Evolutionary conservation across 768 basidiomycete genomes (phyloP), one percentile per base, ranked within the genome.

Genomic region (Suillus bovinus): DNA sequence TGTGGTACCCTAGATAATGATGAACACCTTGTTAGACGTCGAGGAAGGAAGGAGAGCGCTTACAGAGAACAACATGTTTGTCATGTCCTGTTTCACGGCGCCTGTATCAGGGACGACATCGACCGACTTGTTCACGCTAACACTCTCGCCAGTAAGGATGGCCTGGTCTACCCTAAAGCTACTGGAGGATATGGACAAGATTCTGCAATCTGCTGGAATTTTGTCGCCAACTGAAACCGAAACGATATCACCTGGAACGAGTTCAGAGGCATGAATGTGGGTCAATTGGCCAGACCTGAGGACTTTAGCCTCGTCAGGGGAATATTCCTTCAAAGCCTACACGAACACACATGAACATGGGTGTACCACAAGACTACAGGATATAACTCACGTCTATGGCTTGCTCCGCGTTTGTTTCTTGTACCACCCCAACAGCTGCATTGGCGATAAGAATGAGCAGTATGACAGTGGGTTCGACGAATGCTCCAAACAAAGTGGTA

Each of bases 31-130:
- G 41, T 13, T 31, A 5, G 24, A n/a, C 42, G 24, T 42, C 33
- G 14, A 42, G 31, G 33, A 56, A 24, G 38, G 0, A 38, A 27
- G 9, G 17, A 41, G 44, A 27, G 11, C 61, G 75, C 87, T 69
- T 68, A 94, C 94, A 10, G 93, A 89, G 77, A 99, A 99, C 13
- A 99, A 79, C 77, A 97, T 97, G 76, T 98, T 99, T 61, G 84
- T 88, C 96, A 96, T 96, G 70, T 99, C 96, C 76, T 99, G 96
- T 77, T 96, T 97, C 62, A 99, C 96, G 8, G 96, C 96, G 66
- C 80, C 84, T 39, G 69, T 54, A 70, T 98, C 96, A 11, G 78
- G 67, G 52, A 99, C 88, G 34, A 82, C 77, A 10, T 85, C 85
- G 7, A 84, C 71, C 22, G 79, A 84, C 78, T 99, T 99, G 79